Conservation (phyloP, 495 filamentous ascomycete species). For the Bathelium albidoporum region DNA sequence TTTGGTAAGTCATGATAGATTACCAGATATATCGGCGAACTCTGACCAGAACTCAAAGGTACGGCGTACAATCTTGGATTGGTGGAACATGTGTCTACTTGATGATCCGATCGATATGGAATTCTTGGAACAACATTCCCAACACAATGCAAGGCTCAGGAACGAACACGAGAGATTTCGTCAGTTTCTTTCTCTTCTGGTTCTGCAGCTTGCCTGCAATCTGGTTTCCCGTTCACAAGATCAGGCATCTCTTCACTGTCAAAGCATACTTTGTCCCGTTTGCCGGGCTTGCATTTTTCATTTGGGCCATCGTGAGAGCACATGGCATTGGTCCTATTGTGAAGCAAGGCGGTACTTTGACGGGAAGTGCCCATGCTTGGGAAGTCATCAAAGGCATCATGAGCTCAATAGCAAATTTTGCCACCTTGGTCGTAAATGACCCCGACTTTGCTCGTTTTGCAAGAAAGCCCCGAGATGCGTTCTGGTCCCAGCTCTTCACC, state of each 20-base stretch:
- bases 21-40: not conserved
- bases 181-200: slow-evolving; percentile 43
- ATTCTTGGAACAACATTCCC: slow-evolving; percentile 36
- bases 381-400: slow-evolving; percentile 71
- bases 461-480: slow-evolving; percentile 62
- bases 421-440: slow-evolving; percentile 68
- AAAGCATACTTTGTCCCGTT: slow-evolving; percentile 79
- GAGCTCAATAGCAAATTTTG: slow-evolving; percentile 87
- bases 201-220: slow-evolving; percentile 40
- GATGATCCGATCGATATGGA: slow-evolving; percentile 26
- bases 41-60: slow-evolving; percentile 63
- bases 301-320: slow-evolving; percentile 77
- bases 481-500: slow-evolving; percentile 84
- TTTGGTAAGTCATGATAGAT: slow-evolving; percentile 76
- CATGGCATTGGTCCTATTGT: slow-evolving; percentile 81
- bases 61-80: slow-evolving; percentile 22
- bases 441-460: slow-evolving; percentile 89
- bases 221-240: slow-evolving; percentile 65
- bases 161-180: slow-evolving; percentile 63
- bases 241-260: slow-evolving; percentile 83
- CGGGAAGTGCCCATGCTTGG: slow-evolving; percentile 69
- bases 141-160: slow-evolving; percentile 55
- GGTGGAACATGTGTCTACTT: slow-evolving; percentile 27
- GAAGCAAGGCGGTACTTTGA: slow-evolving; percentile 50
- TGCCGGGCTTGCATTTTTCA: slow-evolving; percentile 79